Percentiles rank a stretch among this genome's conserved stretches.
phyloP scores from a whole-genome alignment of 257 asterid species.

The Vinca minor region DNA sequence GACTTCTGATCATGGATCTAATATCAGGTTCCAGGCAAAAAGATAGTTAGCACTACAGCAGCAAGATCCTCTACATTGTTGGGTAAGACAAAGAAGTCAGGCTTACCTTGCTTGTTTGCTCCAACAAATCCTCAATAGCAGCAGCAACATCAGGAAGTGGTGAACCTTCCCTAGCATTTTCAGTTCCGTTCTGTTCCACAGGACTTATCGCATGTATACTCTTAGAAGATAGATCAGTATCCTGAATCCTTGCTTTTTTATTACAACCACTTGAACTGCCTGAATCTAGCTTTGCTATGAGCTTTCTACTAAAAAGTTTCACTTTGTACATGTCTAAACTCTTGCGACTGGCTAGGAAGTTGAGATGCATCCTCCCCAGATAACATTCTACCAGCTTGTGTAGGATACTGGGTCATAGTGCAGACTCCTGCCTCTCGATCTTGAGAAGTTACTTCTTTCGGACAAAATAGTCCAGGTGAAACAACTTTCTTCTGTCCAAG shows the following conservation, averaged over 20 bases:
- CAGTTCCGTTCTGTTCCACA: constrained; percentile 28
- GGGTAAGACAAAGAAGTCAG: constrained; percentile 9
- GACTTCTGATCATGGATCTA: constrained; percentile 73
- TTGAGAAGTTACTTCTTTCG: constrained; percentile 58
- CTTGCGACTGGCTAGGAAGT: constrained; percentile 38
- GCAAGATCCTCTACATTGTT: not conserved
- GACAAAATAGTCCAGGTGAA: constrained; percentile 53
- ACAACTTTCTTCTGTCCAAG: constrained; percentile 67
- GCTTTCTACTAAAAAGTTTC: constrained; percentile 23
- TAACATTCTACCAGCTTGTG: constrained; percentile 44
- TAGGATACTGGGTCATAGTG: constrained; percentile 61
- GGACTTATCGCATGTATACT: constrained; percentile 19
- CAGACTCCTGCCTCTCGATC: constrained; percentile 56
- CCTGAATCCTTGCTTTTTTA: constrained; percentile 48
- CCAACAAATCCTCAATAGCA: constrained; percentile 81
- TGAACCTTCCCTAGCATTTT: constrained; percentile 30
- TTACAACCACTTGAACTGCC: constrained; percentile 25
- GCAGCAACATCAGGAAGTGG: constrained; percentile 82
- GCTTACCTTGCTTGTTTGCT: constrained; percentile 82
- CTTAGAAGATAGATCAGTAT: constrained; percentile 25
- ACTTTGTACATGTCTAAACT: constrained; percentile 27
- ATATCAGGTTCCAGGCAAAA: constrained; percentile 25
- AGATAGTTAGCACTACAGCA: constrained; percentile 8
- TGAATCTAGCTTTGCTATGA: constrained; percentile 24
- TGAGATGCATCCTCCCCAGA: constrained; percentile 47